These are phyloP conservation scores for Alectoria sarmentosa DNA, from an alignment of 495 filamentous ascomycete genomes.

Conservation along the genomic window DNA sequence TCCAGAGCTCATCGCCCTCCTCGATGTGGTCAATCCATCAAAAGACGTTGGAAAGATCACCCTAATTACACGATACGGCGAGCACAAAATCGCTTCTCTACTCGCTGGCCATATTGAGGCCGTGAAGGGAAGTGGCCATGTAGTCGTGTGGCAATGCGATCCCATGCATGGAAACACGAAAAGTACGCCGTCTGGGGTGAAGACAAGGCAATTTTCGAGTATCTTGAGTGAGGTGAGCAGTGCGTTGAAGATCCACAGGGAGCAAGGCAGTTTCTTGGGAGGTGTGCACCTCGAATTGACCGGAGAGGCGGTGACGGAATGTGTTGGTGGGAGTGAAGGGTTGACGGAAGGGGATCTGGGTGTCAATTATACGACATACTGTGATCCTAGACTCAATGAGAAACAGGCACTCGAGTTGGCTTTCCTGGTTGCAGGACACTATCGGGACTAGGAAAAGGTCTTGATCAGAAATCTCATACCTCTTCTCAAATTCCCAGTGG, in stretches of 20 bases:
- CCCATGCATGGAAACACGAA: conserved; percentile 85
- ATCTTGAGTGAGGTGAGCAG: conserved; percentile 79
- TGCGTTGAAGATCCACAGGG: conserved; percentile 74
- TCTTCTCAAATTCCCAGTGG: too few species aligned
- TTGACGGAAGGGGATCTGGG: conserved; percentile 80
- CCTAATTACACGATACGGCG: conserved; percentile 91
- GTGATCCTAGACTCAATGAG: conserved; percentile 92
- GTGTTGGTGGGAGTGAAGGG: conserved; percentile 82
- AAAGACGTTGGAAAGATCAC: conserved; percentile 86
- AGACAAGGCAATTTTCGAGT: conserved; percentile 80
- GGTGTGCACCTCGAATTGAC: conserved; percentile 94
- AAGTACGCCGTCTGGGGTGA: conserved; percentile 60
- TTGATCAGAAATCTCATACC: too few species aligned
- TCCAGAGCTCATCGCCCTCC: conserved; percentile 63
- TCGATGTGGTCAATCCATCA: conserved; percentile 76
- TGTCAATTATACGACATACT: conserved; percentile 88
- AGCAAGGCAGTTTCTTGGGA: conserved; percentile 75
- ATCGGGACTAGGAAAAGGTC: conserved; percentile 36
- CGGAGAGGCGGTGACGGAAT: conserved; percentile 94
- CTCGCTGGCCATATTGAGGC: conserved; percentile 79
- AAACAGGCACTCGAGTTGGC: conserved; percentile 95
- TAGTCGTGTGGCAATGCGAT: conserved; percentile 95
- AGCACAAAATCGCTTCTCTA: conserved; percentile 58
- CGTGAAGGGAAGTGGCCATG: conserved; percentile 59
- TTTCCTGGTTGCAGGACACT: conserved; percentile 87